Base-by-base conservation (phyloP, 1,284 basidiomycete species). In the Jaminaea rosea region DNA sequence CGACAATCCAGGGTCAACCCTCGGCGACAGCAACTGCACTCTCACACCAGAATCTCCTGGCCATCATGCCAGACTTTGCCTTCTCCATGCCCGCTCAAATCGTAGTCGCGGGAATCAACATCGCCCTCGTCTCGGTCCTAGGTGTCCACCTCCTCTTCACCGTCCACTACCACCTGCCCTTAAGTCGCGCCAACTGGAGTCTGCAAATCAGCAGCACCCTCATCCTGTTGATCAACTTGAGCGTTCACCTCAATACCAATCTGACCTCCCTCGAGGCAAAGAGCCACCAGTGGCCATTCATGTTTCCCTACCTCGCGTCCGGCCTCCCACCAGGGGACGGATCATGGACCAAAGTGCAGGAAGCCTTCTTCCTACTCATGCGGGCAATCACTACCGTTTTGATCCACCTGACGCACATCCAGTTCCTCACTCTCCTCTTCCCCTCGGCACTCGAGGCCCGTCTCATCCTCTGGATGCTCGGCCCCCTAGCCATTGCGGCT, bases 341-440 rank as follows among this genome's bases (percentile, higher is more conserved):
- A 21, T 59, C 67, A 0, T 97, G 92, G 92, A 79, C 79, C 2
- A 69, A 78, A 4, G 80, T 81, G 0, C 82, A 88, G 62, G 78
- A 82, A 26, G 85, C 83, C 0, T 85, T 85, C 3, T 97, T 89
- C 89, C 80, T 87, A 41, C 78, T 89, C 42, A 85, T 96, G 80
- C 88, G 88, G 59, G 87, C 88, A 1, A 80, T 88, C 9, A 87
- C 87, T 8, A 87, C 85, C 8, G 85, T 82, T 7, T 77, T 94
- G 39, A 86, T 89, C 4, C 71, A 94, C 88, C 85, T 90, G 55
- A 94, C 93, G 0, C 92, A 98, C 76, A 96, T 99, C 50, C 94
- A 98, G 74, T 97, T 97, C 76, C 79, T 99, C 51, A 94, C 93
- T 2, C 81, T 98, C 4, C 81, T 99, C 17, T 99, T 89, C 72